Conservation (phyloP, 2,329 filamentous ascomycete genomes). For the Hymenoscyphus salicellus region DNA sequence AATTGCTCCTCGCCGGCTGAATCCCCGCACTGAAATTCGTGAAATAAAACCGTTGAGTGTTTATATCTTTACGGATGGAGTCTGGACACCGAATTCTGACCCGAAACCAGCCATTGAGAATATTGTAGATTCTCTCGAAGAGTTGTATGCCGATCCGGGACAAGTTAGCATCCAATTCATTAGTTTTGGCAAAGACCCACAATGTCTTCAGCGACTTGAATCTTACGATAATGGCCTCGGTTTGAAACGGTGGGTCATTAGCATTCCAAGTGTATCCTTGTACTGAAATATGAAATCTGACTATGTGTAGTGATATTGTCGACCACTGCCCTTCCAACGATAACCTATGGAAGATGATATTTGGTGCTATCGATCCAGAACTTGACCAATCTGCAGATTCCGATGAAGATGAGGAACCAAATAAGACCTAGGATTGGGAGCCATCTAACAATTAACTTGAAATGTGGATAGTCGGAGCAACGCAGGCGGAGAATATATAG, state of each 20-base stretch:
- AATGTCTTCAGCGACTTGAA: slow-evolving; percentile 8
- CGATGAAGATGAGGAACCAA: too few relatives aligned
- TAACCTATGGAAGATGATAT: slow-evolving; percentile 13
- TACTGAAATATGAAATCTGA: neutral
- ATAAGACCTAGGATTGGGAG: too few relatives aligned
- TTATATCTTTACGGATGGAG: slow-evolving; percentile 17
- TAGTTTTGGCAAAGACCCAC: slow-evolving; percentile 17
- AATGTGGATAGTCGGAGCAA: too few relatives aligned
- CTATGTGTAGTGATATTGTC: slow-evolving; percentile 12
- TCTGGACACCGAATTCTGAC: slow-evolving; percentile 4
- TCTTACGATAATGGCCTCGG: slow-evolving; percentile 11
- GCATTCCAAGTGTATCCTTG: too few relatives aligned
- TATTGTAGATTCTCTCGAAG: slow-evolving; percentile 4
- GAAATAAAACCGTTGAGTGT: slow-evolving; percentile 6
- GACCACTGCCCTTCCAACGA: slow-evolving; percentile 11
- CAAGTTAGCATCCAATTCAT: slow-evolving; percentile 27
- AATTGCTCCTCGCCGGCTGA: neutral
- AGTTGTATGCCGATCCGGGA: neutral
- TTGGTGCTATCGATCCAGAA: neutral
- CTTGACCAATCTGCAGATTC: too few relatives aligned
- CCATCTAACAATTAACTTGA: too few relatives aligned
- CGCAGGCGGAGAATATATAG: too few relatives aligned
- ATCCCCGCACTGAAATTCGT: neutral
- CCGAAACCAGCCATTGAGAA: slow-evolving; percentile 8
- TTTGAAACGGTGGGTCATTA: slow-evolving; percentile 11